Evolutionary conservation across 2,329 filamentous ascomycete species (phyloP).

Genomic region (Exophiala oligosperma): DNA sequence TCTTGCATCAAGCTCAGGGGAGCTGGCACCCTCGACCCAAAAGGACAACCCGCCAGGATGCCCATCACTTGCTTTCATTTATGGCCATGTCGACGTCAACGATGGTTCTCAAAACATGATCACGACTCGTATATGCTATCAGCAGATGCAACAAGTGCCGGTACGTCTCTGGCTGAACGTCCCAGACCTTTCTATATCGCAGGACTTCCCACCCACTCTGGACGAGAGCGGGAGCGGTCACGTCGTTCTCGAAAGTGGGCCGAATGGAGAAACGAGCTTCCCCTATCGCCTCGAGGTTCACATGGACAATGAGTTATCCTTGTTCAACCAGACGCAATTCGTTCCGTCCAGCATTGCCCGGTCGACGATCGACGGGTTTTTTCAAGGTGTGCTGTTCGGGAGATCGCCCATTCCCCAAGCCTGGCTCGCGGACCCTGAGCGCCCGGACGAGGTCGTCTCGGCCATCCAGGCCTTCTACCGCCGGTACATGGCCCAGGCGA

Average conservation of each 20-base stretch:
- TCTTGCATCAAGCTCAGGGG: slow-evolving; percentile 9
- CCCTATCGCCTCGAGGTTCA: slow-evolving; percentile 16
- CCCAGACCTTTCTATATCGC: neutral
- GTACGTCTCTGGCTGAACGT: neutral
- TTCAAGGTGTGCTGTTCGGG: slow-evolving; percentile 26
- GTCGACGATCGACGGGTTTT: slow-evolving; percentile 21
- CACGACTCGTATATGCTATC: slow-evolving; percentile 21
- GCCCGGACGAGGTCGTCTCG: neutral
- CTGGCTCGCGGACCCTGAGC: neutral
- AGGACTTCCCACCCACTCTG: slow-evolving; percentile 2
- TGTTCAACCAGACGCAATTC: slow-evolving; percentile 23
- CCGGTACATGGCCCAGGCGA: neutral
- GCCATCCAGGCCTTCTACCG: slow-evolving; percentile 23
- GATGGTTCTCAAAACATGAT: neutral
- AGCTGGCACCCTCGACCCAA: slow-evolving; percentile 5
- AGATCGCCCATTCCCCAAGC: slow-evolving; percentile 1
- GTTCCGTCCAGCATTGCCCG: neutral
- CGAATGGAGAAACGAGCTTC: slow-evolving; percentile 12
- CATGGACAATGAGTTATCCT: slow-evolving; percentile 16
- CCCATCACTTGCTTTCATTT: slow-evolving; percentile 26
- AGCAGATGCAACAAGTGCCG: slow-evolving; percentile 18
- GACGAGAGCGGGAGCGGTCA: slow-evolving; percentile 8
- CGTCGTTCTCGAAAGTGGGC: slow-evolving; percentile 3
- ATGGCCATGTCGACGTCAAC: slow-evolving; percentile 17
- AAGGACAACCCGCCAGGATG: slow-evolving; percentile 25